Conservation (phyloP, 176 grass and related monocot species). For the Otatea glauca region DNA sequence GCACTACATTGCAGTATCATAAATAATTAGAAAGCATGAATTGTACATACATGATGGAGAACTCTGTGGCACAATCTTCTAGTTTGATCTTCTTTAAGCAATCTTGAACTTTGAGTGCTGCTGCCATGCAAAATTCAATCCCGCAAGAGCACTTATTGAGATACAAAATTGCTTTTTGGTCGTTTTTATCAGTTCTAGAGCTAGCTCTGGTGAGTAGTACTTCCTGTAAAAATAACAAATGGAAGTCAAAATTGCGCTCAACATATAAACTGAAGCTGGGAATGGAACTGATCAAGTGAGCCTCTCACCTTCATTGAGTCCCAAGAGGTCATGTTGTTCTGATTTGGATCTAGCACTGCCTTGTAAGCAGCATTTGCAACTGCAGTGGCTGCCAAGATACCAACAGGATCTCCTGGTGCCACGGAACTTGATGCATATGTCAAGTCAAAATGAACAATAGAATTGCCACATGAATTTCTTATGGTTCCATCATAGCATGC, state of each 20-base stretch:
- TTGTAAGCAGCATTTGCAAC: slow-evolving; percentile 72
- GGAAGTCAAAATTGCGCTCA: slow-evolving; percentile 4
- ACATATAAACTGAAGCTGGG: slow-evolving; percentile 31
- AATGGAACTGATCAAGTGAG: slow-evolving; percentile 15
- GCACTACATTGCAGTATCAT: background rate
- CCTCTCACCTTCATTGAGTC: slow-evolving; percentile 62
- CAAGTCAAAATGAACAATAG: slow-evolving; percentile 44
- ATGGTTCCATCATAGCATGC: slow-evolving; percentile 69
- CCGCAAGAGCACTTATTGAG: slow-evolving; percentile 51
- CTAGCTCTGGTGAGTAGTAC: slow-evolving; percentile 54
- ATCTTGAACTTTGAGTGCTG: slow-evolving; percentile 44
- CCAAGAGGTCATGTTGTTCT: slow-evolving; percentile 58
- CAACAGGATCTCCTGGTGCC: slow-evolving; percentile 68
- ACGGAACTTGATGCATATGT: slow-evolving; percentile 12
- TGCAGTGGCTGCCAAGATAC: slow-evolving; percentile 68
- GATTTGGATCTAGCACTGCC: slow-evolving; percentile 62
- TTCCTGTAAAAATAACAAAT: slow-evolving; percentile 51
- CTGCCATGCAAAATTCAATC: slow-evolving; percentile 55
- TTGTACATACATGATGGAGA: slow-evolving; percentile 54
- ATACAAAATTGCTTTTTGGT: slow-evolving; percentile 54
- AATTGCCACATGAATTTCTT: slow-evolving; percentile 55
- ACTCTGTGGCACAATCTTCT: slow-evolving; percentile 47
- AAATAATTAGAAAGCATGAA: slow-evolving; percentile 1
- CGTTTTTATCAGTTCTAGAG: slow-evolving; percentile 38
- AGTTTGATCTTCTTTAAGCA: slow-evolving; percentile 59